A percentile compares a stretch with the other conserved stretches of the same genome.
Evolutionary conservation across 805 yeast genomes (phyloP).

Genomic region (Komagataella pseudopastoris): DNA sequence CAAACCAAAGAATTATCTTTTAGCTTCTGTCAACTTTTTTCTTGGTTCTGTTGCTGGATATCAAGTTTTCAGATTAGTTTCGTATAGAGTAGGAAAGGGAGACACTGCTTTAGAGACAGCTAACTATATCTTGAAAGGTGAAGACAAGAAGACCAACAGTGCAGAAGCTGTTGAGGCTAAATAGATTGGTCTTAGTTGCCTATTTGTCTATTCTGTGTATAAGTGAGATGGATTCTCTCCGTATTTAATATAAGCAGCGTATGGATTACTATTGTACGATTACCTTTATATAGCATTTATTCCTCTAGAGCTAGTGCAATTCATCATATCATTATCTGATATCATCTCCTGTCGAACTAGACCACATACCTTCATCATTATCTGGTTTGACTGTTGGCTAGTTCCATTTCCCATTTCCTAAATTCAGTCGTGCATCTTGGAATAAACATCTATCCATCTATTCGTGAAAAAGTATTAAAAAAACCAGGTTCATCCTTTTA

Average conservation of each 20-base stretch:
- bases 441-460: not conserved
- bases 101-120: not conserved
- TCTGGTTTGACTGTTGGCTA: no score
- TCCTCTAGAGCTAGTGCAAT: not conserved
- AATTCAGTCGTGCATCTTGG: not conserved
- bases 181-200: not conserved
- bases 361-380: no score
- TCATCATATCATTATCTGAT: no score
- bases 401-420: no score
- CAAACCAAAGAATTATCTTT: slow-evolving; percentile 70
- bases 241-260: not conserved
- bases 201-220: not conserved
- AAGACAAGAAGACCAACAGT: not conserved
- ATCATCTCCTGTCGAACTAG: not conserved
- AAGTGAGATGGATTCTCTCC: not conserved
- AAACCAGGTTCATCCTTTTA: no score
- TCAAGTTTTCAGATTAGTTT: slow-evolving; percentile 56
- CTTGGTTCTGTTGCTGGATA: slow-evolving; percentile 80
- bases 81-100: not conserved
- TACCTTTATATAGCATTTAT: not conserved
- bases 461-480: not conserved
- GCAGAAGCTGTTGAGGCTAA: not conserved
- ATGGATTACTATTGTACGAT: not conserved
- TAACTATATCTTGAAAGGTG: not conserved
- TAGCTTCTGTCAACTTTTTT: slow-evolving; percentile 92